Evolutionary conservation across 768 basidiomycete genomes (phyloP), one percentile per base, ranked within the genome.

Genomic region (Rhodotorula diobovata): DNA sequence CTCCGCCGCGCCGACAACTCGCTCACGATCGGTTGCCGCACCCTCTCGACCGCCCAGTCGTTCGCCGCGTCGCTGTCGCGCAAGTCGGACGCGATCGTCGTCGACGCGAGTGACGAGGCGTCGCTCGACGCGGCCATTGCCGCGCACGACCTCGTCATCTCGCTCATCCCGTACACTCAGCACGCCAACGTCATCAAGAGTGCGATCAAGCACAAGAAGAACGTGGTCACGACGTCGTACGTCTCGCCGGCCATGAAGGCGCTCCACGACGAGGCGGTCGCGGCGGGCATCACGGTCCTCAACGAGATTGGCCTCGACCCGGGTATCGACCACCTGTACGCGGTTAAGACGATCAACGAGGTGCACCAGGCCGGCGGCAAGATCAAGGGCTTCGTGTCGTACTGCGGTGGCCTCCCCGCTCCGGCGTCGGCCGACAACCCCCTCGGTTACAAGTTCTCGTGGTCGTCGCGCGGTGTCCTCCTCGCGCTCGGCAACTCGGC

Each of bases 301-400:
- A 99, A 99, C 82, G 96, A 99, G 83, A 91, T 99, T 77, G 96
- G 96, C 61, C 85, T 99, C 54, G 95, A 97, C 81, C 93, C 93
- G 59, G 93, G 93, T 79, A 65, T 56, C 70, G 91, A 94, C 80
- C 91, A 94, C 80, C 81, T 96, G 70, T 94, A 93, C 80, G 93
- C 93, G 41, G 83, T 96, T 81, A 95, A 95, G 85, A 91, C 88
- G 34, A 91, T 99, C 75, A 86, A 86, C 62, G 95, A 97, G 80
- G 91, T 97, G 9, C 93, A 99, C 80, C 89, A 86, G 56, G 90
- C 90, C 79, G 94, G 95, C 50, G 96, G 95, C 61, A 97, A 96
- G 87, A 84, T 95, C 82, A 93, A 90, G 79, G 83, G 90, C 75
- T 98, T 98, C 86, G 82, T 89, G 66, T 93, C 91, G 0, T 96